phyloP scores from a whole-genome alignment of 352 stramenopile genomes.

The Ochromonadaceae sp. region DNA sequence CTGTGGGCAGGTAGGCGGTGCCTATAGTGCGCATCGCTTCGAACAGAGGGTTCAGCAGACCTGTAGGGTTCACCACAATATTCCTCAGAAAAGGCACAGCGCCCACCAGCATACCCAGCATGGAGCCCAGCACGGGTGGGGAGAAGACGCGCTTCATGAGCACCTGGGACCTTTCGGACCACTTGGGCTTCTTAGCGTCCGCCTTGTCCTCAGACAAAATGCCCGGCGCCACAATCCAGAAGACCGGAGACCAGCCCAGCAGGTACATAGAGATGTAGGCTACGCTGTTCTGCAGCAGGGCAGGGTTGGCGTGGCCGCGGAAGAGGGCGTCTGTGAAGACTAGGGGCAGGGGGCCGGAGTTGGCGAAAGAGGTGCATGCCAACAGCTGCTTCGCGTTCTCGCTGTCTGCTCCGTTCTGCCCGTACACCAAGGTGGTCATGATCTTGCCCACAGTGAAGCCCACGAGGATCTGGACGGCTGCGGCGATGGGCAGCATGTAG shows the following conservation, averaged over 20 bases:
- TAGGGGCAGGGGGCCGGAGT: conserved; percentile 33
- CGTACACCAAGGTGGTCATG: conserved; percentile 22
- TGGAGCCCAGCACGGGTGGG: conserved; percentile 18
- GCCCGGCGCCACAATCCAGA: conserved; percentile 30
- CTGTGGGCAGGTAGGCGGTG: conserved; percentile 30
- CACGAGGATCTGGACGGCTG: conserved; percentile 28
- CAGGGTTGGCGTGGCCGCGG: conserved; percentile 19
- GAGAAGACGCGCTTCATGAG: conserved; percentile 15
- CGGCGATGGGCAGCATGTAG: conserved; percentile 30
- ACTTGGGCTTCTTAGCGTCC: background rate
- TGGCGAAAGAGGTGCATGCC: conserved; percentile 34
- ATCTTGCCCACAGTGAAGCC: conserved; percentile 26
- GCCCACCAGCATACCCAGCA: conserved; percentile 20
- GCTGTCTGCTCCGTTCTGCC: background rate
- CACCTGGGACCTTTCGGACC: too few relatives aligned
- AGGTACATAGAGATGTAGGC: conserved; percentile 38
- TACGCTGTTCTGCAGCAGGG: conserved; percentile 26
- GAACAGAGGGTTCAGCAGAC: conserved; percentile 28
- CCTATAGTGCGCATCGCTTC: conserved; percentile 29
- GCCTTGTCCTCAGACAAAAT: background rate
- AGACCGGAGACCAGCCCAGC: conserved; percentile 36
- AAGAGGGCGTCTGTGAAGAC: conserved; percentile 34
- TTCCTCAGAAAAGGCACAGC: conserved; percentile 18
- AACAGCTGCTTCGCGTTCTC: conserved; percentile 25
- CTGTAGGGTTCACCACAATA: conserved; percentile 22